Percentiles rank a stretch among this genome's conserved stretches.
These are phyloP conservation scores for Neofusicoccum sp. DNA, from an alignment of 2,329 filamentous ascomycete species.

Conservation along the genomic window DNA sequence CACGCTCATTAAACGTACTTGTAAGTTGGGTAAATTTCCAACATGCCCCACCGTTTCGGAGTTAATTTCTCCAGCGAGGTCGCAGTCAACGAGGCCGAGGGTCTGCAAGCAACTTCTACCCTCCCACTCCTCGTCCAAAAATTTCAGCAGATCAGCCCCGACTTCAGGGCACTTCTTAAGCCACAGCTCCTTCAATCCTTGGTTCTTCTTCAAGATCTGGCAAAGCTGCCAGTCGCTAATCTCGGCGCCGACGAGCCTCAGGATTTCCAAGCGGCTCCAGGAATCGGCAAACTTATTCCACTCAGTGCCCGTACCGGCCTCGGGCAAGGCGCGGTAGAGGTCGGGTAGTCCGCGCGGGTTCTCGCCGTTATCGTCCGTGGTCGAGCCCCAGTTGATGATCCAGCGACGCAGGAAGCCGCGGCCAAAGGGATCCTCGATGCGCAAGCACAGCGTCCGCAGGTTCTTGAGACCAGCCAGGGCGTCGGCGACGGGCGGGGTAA, in stretches of 20 bases:
- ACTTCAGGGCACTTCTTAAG: conserved; percentile 26
- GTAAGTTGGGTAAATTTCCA: conserved; percentile 21
- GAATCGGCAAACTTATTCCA: conserved; percentile 18
- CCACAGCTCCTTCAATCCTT: conserved; percentile 25
- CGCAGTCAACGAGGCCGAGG: conserved; percentile 26
- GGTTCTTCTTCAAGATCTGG: conserved; percentile 22
- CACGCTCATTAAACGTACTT: conserved; percentile 22
- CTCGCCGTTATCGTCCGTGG: not conserved
- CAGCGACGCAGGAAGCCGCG: conserved; percentile 21
- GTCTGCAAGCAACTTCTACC: conserved; percentile 21
- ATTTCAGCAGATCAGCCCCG: conserved; percentile 23
- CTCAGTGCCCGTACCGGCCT: conserved; percentile 11
- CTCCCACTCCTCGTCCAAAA: conserved; percentile 25
- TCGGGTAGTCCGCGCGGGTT: conserved; percentile 20
- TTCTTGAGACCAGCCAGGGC: conserved; percentile 25
- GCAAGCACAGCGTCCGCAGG: conserved; percentile 27
- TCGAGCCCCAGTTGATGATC: conserved; percentile 17
- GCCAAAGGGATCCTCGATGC: conserved; percentile 26
- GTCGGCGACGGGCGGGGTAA: conserved; percentile 26
- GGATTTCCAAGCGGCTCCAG: conserved; percentile 21
- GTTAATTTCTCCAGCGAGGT: conserved; percentile 24
- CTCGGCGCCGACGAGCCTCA: conserved; percentile 28
- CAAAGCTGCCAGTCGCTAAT: conserved; percentile 23
- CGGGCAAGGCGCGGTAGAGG: conserved; percentile 22
- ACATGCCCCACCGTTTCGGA: conserved; percentile 24